Evolutionary conservation across 78 protist species (phyloP).

Genomic region (Protostelium mycophagum): DNA sequence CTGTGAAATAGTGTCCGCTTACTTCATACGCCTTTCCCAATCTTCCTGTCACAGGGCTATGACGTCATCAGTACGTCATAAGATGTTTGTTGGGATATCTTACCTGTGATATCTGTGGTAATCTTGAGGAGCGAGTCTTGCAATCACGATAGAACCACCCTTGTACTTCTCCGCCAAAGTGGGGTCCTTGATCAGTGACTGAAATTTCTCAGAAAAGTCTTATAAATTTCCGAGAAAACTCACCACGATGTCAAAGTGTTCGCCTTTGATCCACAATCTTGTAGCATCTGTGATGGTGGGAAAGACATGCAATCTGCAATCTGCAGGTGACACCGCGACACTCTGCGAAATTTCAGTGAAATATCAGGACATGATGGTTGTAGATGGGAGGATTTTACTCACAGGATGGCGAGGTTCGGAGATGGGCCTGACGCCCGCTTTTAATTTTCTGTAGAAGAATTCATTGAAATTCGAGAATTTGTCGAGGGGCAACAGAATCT

Average conservation of each 20-base stretch:
- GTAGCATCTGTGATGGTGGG: constrained; percentile 51
- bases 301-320: constrained; percentile 58
- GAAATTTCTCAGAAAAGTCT: not conserved
- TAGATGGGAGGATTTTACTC: too few relatives aligned
- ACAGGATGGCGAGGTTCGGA: constrained; percentile 22
- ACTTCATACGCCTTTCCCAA: constrained; percentile 23
- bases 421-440: constrained; percentile 62
- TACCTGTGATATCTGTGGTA: constrained; percentile 84
- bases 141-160: constrained; percentile 68
- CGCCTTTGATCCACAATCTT: constrained; percentile 72
- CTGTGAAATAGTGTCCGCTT: constrained; percentile 63
- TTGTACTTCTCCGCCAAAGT: constrained; percentile 24
- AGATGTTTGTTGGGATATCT: too few relatives aligned
- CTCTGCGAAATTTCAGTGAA: not conserved
- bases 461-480: constrained; percentile 61
- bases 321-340: constrained; percentile 62
- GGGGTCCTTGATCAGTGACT: constrained; percentile 17
- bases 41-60: constrained; percentile 46
- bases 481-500: constrained; percentile 38
- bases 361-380: not conserved
- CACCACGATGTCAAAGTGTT: constrained; percentile 17
- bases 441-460: constrained; percentile 67
- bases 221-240: not conserved
- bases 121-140: constrained; percentile 80
- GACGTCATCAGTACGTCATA: too few relatives aligned